Evolutionary conservation across 805 yeast species (phyloP).

Genomic region (Saturnispora halmiae): DNA sequence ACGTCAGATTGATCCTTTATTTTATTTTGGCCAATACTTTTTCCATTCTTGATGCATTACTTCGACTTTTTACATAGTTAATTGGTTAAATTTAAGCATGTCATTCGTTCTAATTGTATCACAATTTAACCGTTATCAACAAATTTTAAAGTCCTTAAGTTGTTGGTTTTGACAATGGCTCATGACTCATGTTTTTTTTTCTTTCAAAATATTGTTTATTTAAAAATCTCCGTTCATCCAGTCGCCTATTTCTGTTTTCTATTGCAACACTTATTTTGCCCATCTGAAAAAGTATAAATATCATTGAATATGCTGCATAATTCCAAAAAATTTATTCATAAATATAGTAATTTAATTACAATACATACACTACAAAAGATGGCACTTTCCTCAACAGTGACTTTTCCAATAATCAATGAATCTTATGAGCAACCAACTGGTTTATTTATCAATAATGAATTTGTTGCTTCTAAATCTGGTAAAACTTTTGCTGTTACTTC

Average conservation of each 20-base stretch:
- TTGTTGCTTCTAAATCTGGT: conserved; percentile 39
- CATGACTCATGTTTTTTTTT: neutral
- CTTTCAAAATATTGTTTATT: neutral
- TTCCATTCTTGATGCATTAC: no score
- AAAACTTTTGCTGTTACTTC: conserved; percentile 43
- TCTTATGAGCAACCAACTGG: conserved; percentile 52
- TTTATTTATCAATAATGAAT: conserved; percentile 49
- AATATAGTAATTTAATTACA: neutral
- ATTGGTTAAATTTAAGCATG: no score
- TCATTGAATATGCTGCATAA: neutral
- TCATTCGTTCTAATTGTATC: no score
- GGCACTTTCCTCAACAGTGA: conserved; percentile 25
- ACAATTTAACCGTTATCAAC: no score
- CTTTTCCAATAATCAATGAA: conserved; percentile 59
- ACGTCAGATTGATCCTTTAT: no score
- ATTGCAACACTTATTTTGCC: no score
- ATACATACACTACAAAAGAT: conserved; percentile 11
- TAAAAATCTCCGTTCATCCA: neutral
- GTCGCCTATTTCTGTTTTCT: no score
- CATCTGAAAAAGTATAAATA: no score
- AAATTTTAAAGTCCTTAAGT: no score
- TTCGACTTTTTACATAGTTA: no score
- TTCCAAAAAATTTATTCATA: neutral
- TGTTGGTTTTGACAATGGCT: no score
- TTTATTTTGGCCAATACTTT: no score